Percentiles rank a stretch among this genome's conserved stretches.
These are phyloP conservation scores for Russula vinacea DNA, from an alignment of 768 basidiomycete genomes.

Conservation along the genomic window DNA sequence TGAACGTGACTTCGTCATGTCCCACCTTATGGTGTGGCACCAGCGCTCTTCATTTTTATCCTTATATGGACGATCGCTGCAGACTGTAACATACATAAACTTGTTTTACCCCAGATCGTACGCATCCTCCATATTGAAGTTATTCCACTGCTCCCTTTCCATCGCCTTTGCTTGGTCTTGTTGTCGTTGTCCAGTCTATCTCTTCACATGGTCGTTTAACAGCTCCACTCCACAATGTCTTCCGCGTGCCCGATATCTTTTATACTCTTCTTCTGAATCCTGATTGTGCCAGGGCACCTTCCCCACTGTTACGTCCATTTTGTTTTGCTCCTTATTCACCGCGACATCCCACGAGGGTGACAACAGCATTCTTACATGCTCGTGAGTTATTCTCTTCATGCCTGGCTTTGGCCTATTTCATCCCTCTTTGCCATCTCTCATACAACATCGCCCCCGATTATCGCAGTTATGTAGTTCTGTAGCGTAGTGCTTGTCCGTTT, in stretches of 20 bases:
- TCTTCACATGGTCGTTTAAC: neutral
- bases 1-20: conserved; percentile 10
- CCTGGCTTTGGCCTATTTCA: conserved; percentile 9
- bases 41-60: conserved; percentile 12
- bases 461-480: conserved; percentile 37
- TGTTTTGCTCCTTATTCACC: conserved; percentile 32
- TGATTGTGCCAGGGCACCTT: conserved; percentile 15
- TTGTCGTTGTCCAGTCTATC: neutral
- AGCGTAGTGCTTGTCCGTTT: conserved; percentile 34
- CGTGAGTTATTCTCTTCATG: conserved; percentile 26
- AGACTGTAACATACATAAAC: conserved; percentile 25
- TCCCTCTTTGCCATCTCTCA: conserved; percentile 23
- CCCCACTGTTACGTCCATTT: conserved; percentile 27
- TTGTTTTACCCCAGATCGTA: conserved; percentile 23
- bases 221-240: conserved; percentile 7
- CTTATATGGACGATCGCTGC: conserved; percentile 27
- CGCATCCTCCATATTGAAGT: conserved; percentile 22
- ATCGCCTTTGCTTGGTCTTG: conserved; percentile 19
- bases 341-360: conserved; percentile 30
- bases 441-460: conserved; percentile 29
- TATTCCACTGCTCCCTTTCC: conserved; percentile 17
- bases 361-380: conserved; percentile 10
- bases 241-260: conserved; percentile 13
- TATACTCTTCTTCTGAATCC: conserved; percentile 1
- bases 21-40: neutral